A percentile compares a stretch with the other conserved stretches of the same genome.
Evolutionary conservation across 2,329 filamentous ascomycete species (phyloP).

Genomic region (Epichloe coenophiala): DNA sequence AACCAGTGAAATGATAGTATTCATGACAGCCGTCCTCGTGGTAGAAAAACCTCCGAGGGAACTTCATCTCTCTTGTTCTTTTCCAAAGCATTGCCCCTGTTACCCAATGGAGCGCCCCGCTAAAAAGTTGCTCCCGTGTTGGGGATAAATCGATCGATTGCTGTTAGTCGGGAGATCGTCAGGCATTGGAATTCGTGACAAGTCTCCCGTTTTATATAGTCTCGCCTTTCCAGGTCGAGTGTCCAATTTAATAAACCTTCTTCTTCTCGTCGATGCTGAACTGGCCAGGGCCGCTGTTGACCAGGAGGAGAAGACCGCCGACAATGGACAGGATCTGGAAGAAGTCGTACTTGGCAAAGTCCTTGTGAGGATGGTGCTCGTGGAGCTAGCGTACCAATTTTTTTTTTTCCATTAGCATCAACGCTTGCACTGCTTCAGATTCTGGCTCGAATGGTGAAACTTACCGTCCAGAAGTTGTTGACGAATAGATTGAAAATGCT

Average conservation of each 20-base stretch:
- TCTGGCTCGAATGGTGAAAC: slow-evolving; percentile 18
- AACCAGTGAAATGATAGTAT: neutral
- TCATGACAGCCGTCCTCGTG: slow-evolving; percentile 7
- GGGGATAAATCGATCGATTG: neutral
- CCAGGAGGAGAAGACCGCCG: slow-evolving; percentile 84
- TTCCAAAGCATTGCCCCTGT: slow-evolving; percentile 1
- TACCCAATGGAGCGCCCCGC: slow-evolving; percentile 1
- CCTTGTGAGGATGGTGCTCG: slow-evolving; percentile 96
- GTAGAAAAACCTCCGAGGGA: neutral
- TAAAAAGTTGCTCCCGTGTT: neutral
- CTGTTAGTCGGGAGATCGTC: neutral
- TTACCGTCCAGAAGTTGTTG: slow-evolving; percentile 99
- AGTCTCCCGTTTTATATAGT: neutral
- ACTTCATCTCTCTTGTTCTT: neutral
- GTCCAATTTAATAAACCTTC: slow-evolving; percentile 73
- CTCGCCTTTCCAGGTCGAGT: neutral
- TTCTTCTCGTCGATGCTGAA: slow-evolving; percentile 99
- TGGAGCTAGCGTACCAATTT: slow-evolving; percentile 58
- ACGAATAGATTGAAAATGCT: slow-evolving; percentile 94
- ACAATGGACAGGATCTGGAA: slow-evolving; percentile 99
- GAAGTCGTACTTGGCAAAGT: slow-evolving; percentile 99
- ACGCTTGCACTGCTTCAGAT: neutral
- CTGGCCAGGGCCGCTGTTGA: slow-evolving; percentile 97
- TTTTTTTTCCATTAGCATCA: neutral
- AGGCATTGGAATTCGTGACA: slow-evolving; percentile 9